Evolutionary conservation across 495 filamentous ascomycete species (phyloP).

Genomic region (Apodospora peruviana): DNA sequence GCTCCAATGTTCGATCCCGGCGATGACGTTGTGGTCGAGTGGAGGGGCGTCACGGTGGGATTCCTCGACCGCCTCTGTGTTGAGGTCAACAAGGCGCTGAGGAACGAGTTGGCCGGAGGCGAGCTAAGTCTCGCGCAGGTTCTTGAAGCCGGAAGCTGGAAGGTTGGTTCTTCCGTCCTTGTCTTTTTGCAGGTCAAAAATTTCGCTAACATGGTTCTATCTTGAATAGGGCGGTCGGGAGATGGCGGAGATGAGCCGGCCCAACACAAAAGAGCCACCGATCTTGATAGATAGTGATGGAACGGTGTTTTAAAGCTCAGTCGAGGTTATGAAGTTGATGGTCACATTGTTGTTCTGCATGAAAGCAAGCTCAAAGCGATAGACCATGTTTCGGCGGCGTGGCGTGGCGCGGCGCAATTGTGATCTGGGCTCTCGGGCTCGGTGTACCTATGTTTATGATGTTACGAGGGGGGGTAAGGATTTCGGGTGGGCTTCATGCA

Average conservation of each 20-base stretch:
- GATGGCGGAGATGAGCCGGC: conserved; percentile 89
- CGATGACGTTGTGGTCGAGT: conserved; percentile 84
- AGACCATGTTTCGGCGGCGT: no score
- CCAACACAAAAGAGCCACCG: conserved; percentile 93
- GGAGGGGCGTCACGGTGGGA: conserved; percentile 76
- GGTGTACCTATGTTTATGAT: no score
- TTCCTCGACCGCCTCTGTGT: conserved; percentile 71
- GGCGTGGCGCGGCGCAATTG: no score
- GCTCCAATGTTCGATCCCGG: conserved; percentile 74
- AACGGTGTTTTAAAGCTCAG: conserved; percentile 84
- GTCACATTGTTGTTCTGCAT: no score
- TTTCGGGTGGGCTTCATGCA: no score
- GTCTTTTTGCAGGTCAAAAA: conserved; percentile 2
- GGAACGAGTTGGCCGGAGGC: conserved; percentile 45
- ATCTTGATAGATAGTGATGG: conserved; percentile 96
- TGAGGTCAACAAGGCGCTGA: conserved; percentile 61
- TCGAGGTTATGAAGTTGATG: no score
- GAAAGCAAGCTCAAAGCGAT: no score
- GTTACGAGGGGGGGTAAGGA: no score
- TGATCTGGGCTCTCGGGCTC: no score
- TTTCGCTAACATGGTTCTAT: conserved; percentile 23
- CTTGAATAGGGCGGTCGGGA: conserved; percentile 96
- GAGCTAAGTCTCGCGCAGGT: conserved; percentile 69
- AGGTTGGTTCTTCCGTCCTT: conserved; percentile 50
- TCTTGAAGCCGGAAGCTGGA: conserved; percentile 90